A percentile compares a stretch with the other conserved stretches of the same genome.
phyloP scores from a whole-genome alignment of 2,329 filamentous ascomycete genomes.

The Ustilaginoidea virens region DNA sequence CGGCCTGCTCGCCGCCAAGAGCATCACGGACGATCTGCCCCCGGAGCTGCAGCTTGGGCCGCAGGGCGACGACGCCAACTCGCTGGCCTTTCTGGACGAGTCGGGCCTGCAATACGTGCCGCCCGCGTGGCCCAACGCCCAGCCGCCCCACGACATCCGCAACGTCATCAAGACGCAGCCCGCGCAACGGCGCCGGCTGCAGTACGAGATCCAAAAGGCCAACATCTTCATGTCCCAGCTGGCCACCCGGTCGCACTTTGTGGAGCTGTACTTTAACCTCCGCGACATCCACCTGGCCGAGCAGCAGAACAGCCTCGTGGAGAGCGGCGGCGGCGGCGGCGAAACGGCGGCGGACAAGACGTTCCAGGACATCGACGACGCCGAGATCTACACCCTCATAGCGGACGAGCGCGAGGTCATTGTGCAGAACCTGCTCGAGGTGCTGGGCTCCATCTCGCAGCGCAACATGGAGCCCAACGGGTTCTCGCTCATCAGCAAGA shows the following conservation, averaged over 20 bases:
- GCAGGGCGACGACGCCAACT: constrained; percentile 18
- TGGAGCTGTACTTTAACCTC: constrained; percentile 72
- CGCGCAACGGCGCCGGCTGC: constrained; percentile 39
- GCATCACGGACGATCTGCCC: constrained; percentile 51
- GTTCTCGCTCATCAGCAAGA: constrained; percentile 59
- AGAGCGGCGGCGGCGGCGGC: too few relatives aligned
- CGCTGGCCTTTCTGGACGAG: constrained; percentile 26
- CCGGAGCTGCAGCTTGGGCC: constrained; percentile 46
- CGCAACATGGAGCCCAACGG: constrained; percentile 68
- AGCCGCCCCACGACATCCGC: constrained; percentile 34
- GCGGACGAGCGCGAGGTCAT: constrained; percentile 65
- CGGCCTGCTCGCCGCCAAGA: constrained; percentile 55
- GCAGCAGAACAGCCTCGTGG: constrained; percentile 21
- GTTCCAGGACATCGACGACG: constrained; percentile 24
- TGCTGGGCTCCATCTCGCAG: constrained; percentile 65
- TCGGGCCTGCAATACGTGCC: constrained; percentile 35
- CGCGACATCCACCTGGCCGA: constrained; percentile 47
- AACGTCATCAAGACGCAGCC: constrained; percentile 33
- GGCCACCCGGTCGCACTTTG: constrained; percentile 67
- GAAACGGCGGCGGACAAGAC: constrained; percentile 21
- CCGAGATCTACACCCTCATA: constrained; percentile 47
- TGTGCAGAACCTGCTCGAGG: constrained; percentile 59
- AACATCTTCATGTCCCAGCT: constrained; percentile 77
- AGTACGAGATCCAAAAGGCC: constrained; percentile 83
- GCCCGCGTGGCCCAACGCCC: constrained; percentile 29